phyloP scores from a whole-genome alignment of 78 protist genomes.

The Speleostelium caveatum region DNA sequence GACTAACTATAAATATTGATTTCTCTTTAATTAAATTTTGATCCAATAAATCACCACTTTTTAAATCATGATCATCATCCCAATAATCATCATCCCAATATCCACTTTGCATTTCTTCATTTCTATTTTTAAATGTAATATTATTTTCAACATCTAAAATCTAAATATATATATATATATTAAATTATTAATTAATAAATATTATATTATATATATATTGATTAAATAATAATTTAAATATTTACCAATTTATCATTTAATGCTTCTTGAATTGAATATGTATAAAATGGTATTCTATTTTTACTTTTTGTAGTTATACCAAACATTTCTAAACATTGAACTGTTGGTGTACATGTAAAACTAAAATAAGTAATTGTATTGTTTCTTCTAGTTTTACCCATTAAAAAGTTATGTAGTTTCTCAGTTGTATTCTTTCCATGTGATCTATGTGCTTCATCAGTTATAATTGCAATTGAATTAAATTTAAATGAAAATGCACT shows the following conservation, averaged over 20 bases:
- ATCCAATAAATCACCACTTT: conserved; percentile 17
- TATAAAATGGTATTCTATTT: conserved; percentile 58
- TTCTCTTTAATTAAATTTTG: conserved; percentile 36
- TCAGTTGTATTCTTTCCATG: conserved; percentile 75
- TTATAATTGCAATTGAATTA: conserved; percentile 55
- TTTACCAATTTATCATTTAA: conserved; percentile 33
- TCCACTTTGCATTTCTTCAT: neutral
- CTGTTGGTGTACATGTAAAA: conserved; percentile 78
- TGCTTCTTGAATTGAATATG: conserved; percentile 71
- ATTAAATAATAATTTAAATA: neutral
- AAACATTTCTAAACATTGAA: conserved; percentile 79
- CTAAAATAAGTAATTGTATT: conserved; percentile 64
- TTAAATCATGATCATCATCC: neutral
- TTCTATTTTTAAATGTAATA: neutral
- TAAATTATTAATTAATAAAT: neutral
- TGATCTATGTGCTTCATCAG: conserved; percentile 73
- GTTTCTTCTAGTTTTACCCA: conserved; percentile 36
- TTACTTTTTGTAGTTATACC: conserved; percentile 26
- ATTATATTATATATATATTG: neutral
- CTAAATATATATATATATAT: neutral
- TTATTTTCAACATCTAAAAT: conserved; percentile 44
- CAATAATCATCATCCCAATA: neutral
- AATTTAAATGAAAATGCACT: conserved; percentile 25
- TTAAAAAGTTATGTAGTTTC: conserved; percentile 41
- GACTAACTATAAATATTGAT: conserved; percentile 42